Base-by-base conservation (phyloP, 2,329 filamentous ascomycete species). In the Diaporthe ilicicola region DNA sequence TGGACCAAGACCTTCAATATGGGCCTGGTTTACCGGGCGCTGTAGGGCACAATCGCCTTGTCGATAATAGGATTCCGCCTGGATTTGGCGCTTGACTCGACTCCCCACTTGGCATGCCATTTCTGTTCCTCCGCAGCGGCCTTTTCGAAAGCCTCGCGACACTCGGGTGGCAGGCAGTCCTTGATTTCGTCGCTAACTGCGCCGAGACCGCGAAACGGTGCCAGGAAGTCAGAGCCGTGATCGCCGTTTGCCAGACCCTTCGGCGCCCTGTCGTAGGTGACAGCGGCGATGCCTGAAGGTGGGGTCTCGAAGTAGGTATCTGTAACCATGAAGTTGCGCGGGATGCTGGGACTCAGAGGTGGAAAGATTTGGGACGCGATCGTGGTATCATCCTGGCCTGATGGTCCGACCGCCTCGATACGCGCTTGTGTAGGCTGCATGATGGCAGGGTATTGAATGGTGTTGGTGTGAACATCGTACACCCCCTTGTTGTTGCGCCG, bases 381-480 rank as follows among this genome's bases (percentile, higher is more conserved):
- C 3, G 76, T 76, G 42, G 69, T 74, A 42, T 74, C 75, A 3
- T 77, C 75, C 50, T 81, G 78, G 10, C 81, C 78, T 22, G 82
- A 78, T 1, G 85, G 83, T 2, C 87, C 80, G 2, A 97, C 85
- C 72, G 92, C 90, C 81, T 96, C 93, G 84, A 95, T 94, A 72
- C 92, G 91, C 12, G 91, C 94, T 76, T 94, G 93, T 2, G 94
- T 96, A 3, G 96, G 94, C 80, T 99, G 96, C 88, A 94, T 97
- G 77, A 88, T 92, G 73, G 90, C 89, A 0, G 96, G 95, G 78
- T 93, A 97, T 78, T 96, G 94, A 88, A 98, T 92, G 71, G 88
- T 83, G 80, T 99, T 99, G 67, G 96, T 98, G 83, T 98, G 95
- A 32, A 95, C 91, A 77, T 99, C 95, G 81, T 98, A 98, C 67